These are phyloP conservation scores for Hemerocallis citrina DNA, from an alignment of 106 monocot genomes.

Conservation along the genomic window DNA sequence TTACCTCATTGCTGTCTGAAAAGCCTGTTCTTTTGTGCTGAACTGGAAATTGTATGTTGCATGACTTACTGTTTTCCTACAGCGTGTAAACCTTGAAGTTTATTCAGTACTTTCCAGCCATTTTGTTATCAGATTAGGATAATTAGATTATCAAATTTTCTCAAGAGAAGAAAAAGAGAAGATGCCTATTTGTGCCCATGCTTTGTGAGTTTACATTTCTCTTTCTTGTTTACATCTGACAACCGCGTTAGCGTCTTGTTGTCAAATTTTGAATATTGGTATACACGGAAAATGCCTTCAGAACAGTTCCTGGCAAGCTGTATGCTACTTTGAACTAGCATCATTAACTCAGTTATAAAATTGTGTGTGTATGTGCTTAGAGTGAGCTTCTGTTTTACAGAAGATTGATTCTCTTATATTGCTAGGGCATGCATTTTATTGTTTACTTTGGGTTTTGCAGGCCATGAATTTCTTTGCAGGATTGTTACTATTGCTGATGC, in stretches of 20 bases:
- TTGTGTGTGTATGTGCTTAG: slow-evolving; percentile 44
- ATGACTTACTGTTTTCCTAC: too few relatives aligned
- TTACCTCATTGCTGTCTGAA: too few relatives aligned
- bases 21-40: too few relatives aligned
- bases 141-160: too few relatives aligned
- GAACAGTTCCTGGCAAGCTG: not conserved
- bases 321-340: slow-evolving; percentile 2
- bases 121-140: too few relatives aligned
- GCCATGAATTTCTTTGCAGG: slow-evolving; percentile 99
- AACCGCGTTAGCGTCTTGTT: not conserved
- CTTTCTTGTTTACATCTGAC: not conserved
- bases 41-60: too few relatives aligned
- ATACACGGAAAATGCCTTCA: not conserved
- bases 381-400: not conserved
- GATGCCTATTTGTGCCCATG: too few relatives aligned
- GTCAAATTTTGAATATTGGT: not conserved
- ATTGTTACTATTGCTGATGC: slow-evolving; percentile 79
- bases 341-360: slow-evolving; percentile 90
- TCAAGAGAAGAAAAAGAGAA: too few relatives aligned
- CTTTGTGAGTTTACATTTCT: not conserved
- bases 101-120: too few relatives aligned
- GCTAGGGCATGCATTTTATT: not conserved
- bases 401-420: not conserved
- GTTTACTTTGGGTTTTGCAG: slow-evolving; percentile 32
- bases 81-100: too few relatives aligned